Percentiles rank a stretch among this genome's conserved stretches.
Evolutionary conservation across 139 green algal species (phyloP).

Genomic region (Prasinococcaceae sp.): DNA sequence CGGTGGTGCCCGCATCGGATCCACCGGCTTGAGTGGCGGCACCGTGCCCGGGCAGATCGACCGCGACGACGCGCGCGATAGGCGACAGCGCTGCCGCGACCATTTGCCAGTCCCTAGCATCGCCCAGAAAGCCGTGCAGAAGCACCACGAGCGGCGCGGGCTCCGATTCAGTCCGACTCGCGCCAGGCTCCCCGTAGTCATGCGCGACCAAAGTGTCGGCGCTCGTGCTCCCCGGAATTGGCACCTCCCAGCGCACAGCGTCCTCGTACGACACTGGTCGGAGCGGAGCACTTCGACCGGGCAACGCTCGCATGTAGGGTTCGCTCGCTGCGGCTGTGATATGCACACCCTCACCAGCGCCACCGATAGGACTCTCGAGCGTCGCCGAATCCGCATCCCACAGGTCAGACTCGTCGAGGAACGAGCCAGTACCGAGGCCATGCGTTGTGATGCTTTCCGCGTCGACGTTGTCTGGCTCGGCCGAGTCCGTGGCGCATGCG

Average conservation of each 20-base stretch:
- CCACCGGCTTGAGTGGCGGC: neutral
- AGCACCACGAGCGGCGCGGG: conserved; percentile 19
- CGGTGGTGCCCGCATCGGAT: neutral
- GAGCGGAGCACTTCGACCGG: neutral
- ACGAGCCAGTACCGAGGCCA: neutral
- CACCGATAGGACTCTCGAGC: neutral
- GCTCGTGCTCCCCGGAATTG: neutral
- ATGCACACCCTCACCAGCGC: neutral
- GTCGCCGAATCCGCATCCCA: conserved; percentile 3
- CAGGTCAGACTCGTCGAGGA: neutral
- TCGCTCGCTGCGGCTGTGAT: neutral
- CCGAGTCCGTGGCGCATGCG: conserved; percentile 3
- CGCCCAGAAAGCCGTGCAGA: conserved; percentile 29
- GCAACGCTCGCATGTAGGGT: neutral
- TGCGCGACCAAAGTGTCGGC: neutral
- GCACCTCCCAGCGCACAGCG: neutral
- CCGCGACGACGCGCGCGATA: conserved; percentile 10
- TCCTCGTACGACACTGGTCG: neutral
- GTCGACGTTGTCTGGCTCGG: neutral
- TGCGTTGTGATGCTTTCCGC: neutral
- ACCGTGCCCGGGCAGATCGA: conserved; percentile 28
- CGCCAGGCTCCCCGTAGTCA: neutral
- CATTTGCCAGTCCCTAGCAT: conserved; percentile 5
- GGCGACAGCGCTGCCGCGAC: conserved; percentile 10
- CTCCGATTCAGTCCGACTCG: neutral